A percentile compares a stretch with the other conserved stretches of the same genome.
Evolutionary conservation across 805 yeast species (phyloP).

Genomic region (Lipomyces japonicus): DNA sequence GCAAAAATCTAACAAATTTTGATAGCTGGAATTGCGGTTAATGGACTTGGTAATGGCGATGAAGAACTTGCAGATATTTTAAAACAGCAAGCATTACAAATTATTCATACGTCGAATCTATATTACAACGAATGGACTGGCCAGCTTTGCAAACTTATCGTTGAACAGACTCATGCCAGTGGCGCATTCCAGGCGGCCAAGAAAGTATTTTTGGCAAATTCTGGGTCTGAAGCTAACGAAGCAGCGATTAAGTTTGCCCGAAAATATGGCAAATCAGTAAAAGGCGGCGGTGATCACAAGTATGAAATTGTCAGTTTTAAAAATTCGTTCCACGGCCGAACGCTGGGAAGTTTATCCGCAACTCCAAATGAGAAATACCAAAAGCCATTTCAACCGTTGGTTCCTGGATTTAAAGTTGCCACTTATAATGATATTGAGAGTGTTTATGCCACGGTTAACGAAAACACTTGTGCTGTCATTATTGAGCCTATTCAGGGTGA

Average conservation of each 20-base stretch:
- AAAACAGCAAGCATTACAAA: constrained; percentile 62
- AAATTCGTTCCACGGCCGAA: constrained; percentile 90
- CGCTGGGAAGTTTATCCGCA: constrained; percentile 88
- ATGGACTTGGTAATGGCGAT: constrained; percentile 86
- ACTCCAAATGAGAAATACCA: constrained; percentile 93
- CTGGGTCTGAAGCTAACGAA: constrained; percentile 79
- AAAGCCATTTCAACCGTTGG: constrained; percentile 81
- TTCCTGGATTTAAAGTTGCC: constrained; percentile 82
- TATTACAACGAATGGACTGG: constrained; percentile 83
- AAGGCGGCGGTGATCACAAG: constrained; percentile 42
- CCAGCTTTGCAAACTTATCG: constrained; percentile 65
- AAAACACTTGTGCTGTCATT: constrained; percentile 82
- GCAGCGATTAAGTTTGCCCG: constrained; percentile 77
- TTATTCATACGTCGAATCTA: constrained; percentile 82
- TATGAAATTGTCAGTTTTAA: constrained; percentile 80
- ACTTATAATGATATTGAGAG: constrained; percentile 56
- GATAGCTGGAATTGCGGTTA: constrained; percentile 92
- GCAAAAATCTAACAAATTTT: background rate
- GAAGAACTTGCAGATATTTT: constrained; percentile 68
- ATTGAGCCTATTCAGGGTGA: constrained; percentile 98
- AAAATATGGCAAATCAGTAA: constrained; percentile 60
- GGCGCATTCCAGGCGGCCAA: constrained; percentile 84
- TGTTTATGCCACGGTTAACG: constrained; percentile 53
- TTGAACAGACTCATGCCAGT: constrained; percentile 59
- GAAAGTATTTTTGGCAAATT: constrained; percentile 60